These are phyloP conservation scores for Dictyostelium discoideum DNA, from an alignment of 78 protist genomes.

Conservation along the genomic window DNA sequence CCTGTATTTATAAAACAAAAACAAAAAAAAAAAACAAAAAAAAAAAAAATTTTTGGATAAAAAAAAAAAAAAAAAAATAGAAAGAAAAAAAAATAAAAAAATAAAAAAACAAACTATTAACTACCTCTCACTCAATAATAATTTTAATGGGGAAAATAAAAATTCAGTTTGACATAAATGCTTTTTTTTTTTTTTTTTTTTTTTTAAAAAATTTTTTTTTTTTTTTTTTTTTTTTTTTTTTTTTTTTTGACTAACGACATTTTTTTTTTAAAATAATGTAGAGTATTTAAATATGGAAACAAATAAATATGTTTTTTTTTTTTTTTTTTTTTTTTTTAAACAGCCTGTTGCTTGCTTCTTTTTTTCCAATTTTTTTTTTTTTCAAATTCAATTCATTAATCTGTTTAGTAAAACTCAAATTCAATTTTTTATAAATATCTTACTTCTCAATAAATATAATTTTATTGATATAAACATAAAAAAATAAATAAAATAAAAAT, in stretches of 20 bases:
- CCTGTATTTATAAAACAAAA: neutral
- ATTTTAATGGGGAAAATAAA: neutral
- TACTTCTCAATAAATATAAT: neutral
- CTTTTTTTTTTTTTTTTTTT: too few species aligned
- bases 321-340: too few species aligned
- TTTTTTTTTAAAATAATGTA: too few species aligned
- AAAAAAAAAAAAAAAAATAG: neutral
- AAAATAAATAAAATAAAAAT: too few species aligned
- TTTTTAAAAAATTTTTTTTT: too few species aligned
- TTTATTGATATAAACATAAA: neutral
- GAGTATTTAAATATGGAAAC: neutral
- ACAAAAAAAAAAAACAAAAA: too few species aligned
- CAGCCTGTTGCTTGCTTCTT: neutral
- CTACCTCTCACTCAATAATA: neutral
- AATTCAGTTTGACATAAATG: neutral
- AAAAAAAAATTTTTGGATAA: neutral
- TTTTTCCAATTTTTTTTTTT: too few species aligned
- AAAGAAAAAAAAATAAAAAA: neutral
- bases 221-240: too few species aligned
- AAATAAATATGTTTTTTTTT: too few species aligned
- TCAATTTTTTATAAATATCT: neutral
- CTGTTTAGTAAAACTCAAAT: neutral
- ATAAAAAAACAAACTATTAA: neutral
- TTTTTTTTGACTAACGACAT: neutral
- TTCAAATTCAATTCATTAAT: neutral